These are phyloP conservation scores for Pleurotus ostreatus DNA, from an alignment of 768 basidiomycete genomes.

Conservation along the genomic window DNA sequence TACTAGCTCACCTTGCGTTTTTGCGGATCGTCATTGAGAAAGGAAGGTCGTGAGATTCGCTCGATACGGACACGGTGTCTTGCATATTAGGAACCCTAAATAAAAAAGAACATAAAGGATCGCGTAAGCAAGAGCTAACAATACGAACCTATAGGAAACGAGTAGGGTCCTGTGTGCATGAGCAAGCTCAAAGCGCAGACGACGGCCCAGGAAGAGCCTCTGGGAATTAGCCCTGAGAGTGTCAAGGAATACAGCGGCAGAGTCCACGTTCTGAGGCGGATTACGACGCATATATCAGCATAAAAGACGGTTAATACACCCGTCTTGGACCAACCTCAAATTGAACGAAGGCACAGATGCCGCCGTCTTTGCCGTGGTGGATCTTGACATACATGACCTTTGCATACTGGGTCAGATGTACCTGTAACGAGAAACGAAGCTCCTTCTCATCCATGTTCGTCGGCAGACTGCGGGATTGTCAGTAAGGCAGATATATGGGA, in stretches of 20 bases:
- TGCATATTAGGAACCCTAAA: not conserved
- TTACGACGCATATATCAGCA: conserved; percentile 12
- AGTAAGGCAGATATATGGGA: conserved; percentile 8
- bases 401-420: conserved; percentile 63
- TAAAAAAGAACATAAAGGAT: not conserved
- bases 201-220: conserved; percentile 67
- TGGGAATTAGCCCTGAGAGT: conserved; percentile 52
- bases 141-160: conserved; percentile 63
- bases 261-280: conserved; percentile 45
- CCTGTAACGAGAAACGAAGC: conserved; percentile 53
- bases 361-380: conserved; percentile 71
- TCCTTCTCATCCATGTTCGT: conserved; percentile 62
- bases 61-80: not conserved
- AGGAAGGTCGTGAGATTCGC: conserved; percentile 31
- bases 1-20: conserved; percentile 42
- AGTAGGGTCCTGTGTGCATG: conserved; percentile 71
- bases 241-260: conserved; percentile 56
- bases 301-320: conserved; percentile 7
- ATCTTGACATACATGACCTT: conserved; percentile 68
- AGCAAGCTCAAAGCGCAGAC: conserved; percentile 74
- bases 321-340: conserved; percentile 54
- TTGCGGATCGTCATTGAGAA: conserved; percentile 59
- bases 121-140: not conserved
- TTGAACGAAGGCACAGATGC: conserved; percentile 83
- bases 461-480: conserved; percentile 49